A percentile compares a stretch with the other conserved stretches of the same genome.
phyloP scores from a whole-genome alignment of 345 rosid species.

The Hibiscus trionum region DNA sequence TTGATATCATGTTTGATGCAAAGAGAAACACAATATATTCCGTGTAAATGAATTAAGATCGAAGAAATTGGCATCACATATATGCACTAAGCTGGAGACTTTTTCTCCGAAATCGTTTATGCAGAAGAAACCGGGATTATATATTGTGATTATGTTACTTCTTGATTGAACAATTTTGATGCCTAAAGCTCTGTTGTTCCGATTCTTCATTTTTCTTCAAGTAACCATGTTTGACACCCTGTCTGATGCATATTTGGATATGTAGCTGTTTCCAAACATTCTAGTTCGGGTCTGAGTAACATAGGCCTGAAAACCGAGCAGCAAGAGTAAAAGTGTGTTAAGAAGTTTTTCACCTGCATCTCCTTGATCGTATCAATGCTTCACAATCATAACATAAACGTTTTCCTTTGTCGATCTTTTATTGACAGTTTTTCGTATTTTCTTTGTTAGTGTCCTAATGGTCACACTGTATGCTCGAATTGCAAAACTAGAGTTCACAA shows the following conservation, averaged over 20 bases:
- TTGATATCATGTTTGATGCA: not conserved
- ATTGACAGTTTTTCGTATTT: not conserved
- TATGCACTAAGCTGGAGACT: no score
- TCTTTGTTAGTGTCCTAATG: constrained; percentile 66
- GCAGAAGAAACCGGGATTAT: not conserved
- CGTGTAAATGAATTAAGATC: not conserved
- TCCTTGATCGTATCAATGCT: not conserved
- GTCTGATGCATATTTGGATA: not conserved
- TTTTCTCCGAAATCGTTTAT: no score
- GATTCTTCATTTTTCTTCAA: not conserved
- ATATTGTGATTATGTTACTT: not conserved
- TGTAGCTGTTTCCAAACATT: not conserved
- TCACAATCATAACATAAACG: not conserved
- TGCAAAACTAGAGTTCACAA: constrained; percentile 73
- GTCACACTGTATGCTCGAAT: constrained; percentile 72
- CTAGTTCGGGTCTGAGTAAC: not conserved
- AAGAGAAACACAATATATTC: not conserved
- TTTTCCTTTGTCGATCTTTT: not conserved
- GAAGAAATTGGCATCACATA: not conserved
- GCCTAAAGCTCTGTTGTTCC: not conserved
- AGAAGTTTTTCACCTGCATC: not conserved
- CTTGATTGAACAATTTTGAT: not conserved
- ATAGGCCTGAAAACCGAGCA: not conserved
- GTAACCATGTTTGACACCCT: not conserved
- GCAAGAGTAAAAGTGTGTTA: not conserved